Conservation (phyloP, 352 stramenopile species). For the Phytophthora sp. region DNA sequence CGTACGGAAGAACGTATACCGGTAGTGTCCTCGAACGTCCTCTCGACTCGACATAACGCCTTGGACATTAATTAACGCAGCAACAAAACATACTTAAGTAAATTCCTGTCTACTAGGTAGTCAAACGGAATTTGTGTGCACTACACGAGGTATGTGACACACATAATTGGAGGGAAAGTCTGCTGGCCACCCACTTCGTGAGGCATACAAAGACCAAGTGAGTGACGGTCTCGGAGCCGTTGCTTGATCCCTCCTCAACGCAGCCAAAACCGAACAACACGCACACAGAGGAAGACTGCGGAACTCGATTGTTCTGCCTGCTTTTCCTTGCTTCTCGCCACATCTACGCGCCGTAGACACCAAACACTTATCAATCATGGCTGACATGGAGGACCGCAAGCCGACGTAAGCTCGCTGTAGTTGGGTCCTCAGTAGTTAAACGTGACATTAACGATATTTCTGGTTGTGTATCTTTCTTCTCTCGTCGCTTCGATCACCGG, state of each 20-base stretch:
- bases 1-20: too few relatives aligned
- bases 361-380: constrained; percentile 55
- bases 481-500: too few relatives aligned
- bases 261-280: constrained; percentile 46
- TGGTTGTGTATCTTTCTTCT: constrained; percentile 6
- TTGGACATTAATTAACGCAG: too few relatives aligned
- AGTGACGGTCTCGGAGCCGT: constrained; percentile 14
- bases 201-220: constrained; percentile 79
- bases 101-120: neutral
- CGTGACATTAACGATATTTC: constrained; percentile 10
- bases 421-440: neutral
- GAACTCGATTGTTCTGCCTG: constrained; percentile 29
- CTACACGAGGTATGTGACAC: neutral
- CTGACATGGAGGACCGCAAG: constrained; percentile 82
- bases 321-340: constrained; percentile 29
- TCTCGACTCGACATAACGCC: too few relatives aligned
- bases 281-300: constrained; percentile 48
- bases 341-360: constrained; percentile 36
- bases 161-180: constrained; percentile 22
- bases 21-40: too few relatives aligned
- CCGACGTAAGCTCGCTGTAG: constrained; percentile 42
- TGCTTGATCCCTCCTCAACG: constrained; percentile 30
- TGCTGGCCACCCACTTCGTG: constrained; percentile 63
- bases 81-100: too few relatives aligned
- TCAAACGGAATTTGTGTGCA: neutral